These are phyloP conservation scores for Aspergillus piperis DNA, from an alignment of 2,329 filamentous ascomycete genomes.

Conservation along the genomic window DNA sequence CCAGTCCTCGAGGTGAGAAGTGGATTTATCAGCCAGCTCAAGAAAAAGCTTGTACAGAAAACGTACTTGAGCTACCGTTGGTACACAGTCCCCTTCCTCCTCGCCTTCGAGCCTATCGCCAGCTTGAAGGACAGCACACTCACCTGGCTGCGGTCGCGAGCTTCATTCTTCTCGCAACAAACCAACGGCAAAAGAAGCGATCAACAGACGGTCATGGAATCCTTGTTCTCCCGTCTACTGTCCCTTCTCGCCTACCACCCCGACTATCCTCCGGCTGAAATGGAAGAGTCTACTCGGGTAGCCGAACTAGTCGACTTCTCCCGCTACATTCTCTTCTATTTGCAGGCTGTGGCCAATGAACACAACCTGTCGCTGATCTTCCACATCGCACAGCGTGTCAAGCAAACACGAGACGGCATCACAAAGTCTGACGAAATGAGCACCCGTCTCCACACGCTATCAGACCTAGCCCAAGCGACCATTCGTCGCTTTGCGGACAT, in stretches of 20 bases:
- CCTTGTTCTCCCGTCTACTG: slow-evolving; percentile 76
- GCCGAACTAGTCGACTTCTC: slow-evolving; percentile 75
- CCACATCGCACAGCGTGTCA: slow-evolving; percentile 88
- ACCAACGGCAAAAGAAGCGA: slow-evolving; percentile 40
- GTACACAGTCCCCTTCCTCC: slow-evolving; percentile 85
- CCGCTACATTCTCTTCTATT: slow-evolving; percentile 86
- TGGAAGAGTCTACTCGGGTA: slow-evolving; percentile 48
- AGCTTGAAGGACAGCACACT: slow-evolving; percentile 72
- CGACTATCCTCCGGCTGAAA: slow-evolving; percentile 63
- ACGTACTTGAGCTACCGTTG: slow-evolving; percentile 79
- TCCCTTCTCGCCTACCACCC: slow-evolving; percentile 91
- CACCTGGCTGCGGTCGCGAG: slow-evolving; percentile 86
- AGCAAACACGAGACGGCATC: slow-evolving; percentile 82
- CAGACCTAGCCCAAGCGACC: slow-evolving; percentile 80
- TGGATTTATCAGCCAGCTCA: slow-evolving; percentile 79
- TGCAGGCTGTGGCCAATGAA: slow-evolving; percentile 78
- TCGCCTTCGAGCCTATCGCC: slow-evolving; percentile 83
- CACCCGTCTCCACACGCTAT: slow-evolving; percentile 73
- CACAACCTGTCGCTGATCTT: slow-evolving; percentile 86
- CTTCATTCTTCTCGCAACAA: slow-evolving; percentile 62
- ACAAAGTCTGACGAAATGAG: slow-evolving; percentile 52
- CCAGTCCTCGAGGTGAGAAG: slow-evolving; percentile 70
- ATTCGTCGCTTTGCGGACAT: slow-evolving; percentile 84
- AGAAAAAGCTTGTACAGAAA: slow-evolving; percentile 62
- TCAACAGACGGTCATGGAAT: slow-evolving; percentile 70